Evolutionary conservation across 148 eudicot genomes (phyloP), one percentile per base, ranked within the genome.

Genomic region (Silene uniflora): DNA sequence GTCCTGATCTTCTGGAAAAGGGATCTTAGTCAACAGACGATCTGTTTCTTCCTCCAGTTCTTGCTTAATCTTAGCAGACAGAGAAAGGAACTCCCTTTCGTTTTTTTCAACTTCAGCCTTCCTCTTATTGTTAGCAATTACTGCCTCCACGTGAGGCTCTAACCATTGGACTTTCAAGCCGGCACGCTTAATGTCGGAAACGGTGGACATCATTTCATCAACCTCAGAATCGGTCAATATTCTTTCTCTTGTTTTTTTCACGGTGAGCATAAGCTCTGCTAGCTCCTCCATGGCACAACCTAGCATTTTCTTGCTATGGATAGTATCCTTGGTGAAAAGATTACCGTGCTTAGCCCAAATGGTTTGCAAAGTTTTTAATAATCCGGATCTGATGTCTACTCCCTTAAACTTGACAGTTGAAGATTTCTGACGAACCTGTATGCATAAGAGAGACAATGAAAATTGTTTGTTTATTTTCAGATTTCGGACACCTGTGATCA

Each of bases 111-210:
- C 17, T 72, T 55, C 32, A 64, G 76, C 76, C 59, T 27, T 78
- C 56, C 23, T 55, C 76, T 72, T 39, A 10, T 55, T 22, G 14
- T 29, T 5, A 52, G 8, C 52, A 23, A 5, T 60, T 13, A 49
- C 27, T 6, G 80, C 63, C 19, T 78, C 76, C 11, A 78, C 55
- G 4, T 0, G 8, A 1, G 76, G 64, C 55, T 55, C 58, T 64
- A 78, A 23, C 72, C 71, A 78, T 55, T 78, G 58, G 13, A 78
- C 72, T 39, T 64, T 78, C 58, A 78, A 29, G 27, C 81, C 81
- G 56, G 61, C 18, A 8, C 72, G 54, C 49, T 39, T 22, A 42
- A 78, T 69, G 81, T 78, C 72, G 21, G 18, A 52, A 44, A 72
- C 9, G 7, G 6, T 23, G 8, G 76, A 72, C 11, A 10, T 35